phyloP scores from a whole-genome alignment of 495 filamentous ascomycete species.

The Neurospora sp. region DNA sequence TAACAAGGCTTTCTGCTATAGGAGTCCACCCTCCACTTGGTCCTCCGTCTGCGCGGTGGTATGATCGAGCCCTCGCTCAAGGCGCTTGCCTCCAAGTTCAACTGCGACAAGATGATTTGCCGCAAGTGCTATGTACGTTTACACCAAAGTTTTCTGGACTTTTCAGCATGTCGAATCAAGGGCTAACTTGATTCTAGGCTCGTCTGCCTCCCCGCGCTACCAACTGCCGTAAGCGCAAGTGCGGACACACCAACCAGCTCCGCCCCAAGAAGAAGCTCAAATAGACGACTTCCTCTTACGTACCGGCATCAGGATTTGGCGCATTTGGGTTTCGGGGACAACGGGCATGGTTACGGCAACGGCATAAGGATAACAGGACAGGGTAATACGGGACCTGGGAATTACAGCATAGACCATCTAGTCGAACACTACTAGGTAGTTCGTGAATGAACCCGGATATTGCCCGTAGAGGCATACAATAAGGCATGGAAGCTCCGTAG shows the following conservation, averaged over 20 bases:
- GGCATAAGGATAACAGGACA: not conserved
- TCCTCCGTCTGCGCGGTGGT: conserved; percentile 98
- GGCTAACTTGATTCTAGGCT: conserved; percentile 43
- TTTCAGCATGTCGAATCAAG: not conserved
- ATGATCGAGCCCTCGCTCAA: conserved; percentile 99
- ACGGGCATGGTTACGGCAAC: not conserved
- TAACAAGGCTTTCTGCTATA: conserved; percentile 26
- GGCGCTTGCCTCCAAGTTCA: conserved; percentile 96
- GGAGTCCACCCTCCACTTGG: conserved; percentile 98
- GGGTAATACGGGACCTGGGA: not conserved
- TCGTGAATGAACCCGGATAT: not conserved
- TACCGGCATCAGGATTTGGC: conserved; percentile 28
- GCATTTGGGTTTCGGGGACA: conserved; percentile 24
- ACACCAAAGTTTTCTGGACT: not conserved
- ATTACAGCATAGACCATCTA: not conserved
- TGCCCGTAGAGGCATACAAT: not conserved
- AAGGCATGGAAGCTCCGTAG: not conserved
- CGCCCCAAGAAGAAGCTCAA: conserved; percentile 99
- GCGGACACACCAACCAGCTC: conserved; percentile 98
- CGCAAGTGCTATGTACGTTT: conserved; percentile 94
- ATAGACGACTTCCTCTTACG: conserved; percentile 42
- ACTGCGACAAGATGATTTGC: conserved; percentile 99
- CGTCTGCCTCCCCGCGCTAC: conserved; percentile 96
- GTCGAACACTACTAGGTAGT: not conserved
- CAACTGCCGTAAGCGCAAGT: conserved; percentile 99